These are phyloP conservation scores for Aspergillus nomiae DNA, from an alignment of 2,329 filamentous ascomycete genomes.

Conservation along the genomic window DNA sequence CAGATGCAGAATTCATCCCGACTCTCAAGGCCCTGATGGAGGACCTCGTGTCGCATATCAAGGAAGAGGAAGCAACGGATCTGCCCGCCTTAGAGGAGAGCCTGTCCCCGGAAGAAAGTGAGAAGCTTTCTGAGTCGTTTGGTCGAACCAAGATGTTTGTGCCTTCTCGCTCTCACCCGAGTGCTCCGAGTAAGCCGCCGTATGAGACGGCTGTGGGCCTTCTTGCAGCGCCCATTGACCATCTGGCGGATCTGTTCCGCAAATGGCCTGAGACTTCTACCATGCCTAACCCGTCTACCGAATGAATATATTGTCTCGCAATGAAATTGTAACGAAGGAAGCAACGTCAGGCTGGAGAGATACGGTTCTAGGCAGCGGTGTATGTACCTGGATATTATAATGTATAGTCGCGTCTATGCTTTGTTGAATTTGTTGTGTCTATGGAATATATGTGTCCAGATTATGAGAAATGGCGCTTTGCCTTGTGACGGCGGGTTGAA, in stretches of 20 bases:
- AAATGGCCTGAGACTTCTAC: constrained; percentile 37
- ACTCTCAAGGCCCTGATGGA: constrained; percentile 40
- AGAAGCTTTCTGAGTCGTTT: constrained; percentile 47
- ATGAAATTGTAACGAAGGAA: no score
- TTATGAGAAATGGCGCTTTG: no score
- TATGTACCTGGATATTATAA: no score
- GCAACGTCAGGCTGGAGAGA: no score
- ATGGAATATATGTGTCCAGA: no score
- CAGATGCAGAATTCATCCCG: constrained; percentile 41
- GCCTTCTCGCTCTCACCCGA: constrained; percentile 54
- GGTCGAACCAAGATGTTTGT: constrained; percentile 55
- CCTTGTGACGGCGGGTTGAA: no score
- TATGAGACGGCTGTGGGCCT: constrained; percentile 59
- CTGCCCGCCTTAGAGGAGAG: constrained; percentile 50
- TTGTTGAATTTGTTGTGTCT: no score
- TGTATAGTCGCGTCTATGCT: no score
- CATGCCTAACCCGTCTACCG: constrained; percentile 1
- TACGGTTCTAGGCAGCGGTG: no score
- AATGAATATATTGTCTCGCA: no score
- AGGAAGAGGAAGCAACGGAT: constrained; percentile 49
- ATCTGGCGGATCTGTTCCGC: constrained; percentile 54
- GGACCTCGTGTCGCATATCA: not conserved
- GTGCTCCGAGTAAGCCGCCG: constrained; percentile 52
- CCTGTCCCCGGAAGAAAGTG: constrained; percentile 35
- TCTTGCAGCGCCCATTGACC: constrained; percentile 58